Percentiles rank a stretch among this genome's conserved stretches.
Evolutionary conservation across 2,329 filamentous ascomycete species (phyloP).

Genomic region (Meredithiella fracta): DNA sequence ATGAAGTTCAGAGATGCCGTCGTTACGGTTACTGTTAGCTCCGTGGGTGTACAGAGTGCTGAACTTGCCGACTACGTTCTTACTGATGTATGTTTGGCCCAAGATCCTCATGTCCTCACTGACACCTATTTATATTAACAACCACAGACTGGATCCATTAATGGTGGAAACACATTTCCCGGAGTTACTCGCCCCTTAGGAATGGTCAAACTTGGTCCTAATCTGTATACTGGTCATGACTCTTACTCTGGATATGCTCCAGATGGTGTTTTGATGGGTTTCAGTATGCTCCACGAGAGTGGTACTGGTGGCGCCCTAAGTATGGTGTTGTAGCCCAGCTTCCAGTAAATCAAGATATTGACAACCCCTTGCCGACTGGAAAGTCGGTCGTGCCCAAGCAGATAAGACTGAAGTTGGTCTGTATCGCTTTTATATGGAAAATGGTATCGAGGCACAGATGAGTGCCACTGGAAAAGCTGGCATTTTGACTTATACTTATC

Average conservation of each 20-base stretch:
- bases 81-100: slow-evolving; percentile 20
- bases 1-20: too few relatives aligned
- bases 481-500: slow-evolving; percentile 45
- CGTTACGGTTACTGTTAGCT: neutral
- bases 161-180: slow-evolving; percentile 34
- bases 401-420: slow-evolving; percentile 42
- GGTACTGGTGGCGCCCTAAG: slow-evolving; percentile 53
- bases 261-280: slow-evolving; percentile 38
- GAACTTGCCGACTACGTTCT: slow-evolving; percentile 23
- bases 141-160: slow-evolving; percentile 28
- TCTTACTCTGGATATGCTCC: slow-evolving; percentile 37
- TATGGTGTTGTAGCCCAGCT: slow-evolving; percentile 50
- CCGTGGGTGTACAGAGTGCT: neutral
- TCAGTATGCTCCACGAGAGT: slow-evolving; percentile 48
- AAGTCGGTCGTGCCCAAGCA: slow-evolving; percentile 34
- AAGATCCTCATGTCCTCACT: neutral
- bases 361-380: slow-evolving; percentile 37
- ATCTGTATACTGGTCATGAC: slow-evolving; percentile 32
- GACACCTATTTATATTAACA: slow-evolving; percentile 3
- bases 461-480: slow-evolving; percentile 39
- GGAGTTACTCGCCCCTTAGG: slow-evolving; percentile 32
- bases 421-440: slow-evolving; percentile 39
- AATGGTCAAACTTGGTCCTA: slow-evolving; percentile 34
- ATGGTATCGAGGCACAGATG: slow-evolving; percentile 40
- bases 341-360: slow-evolving; percentile 32